Evolutionary conservation across 495 filamentous ascomycete genomes (phyloP), one percentile per base, ranked within the genome.

Genomic region (Penicillium coprophilum): DNA sequence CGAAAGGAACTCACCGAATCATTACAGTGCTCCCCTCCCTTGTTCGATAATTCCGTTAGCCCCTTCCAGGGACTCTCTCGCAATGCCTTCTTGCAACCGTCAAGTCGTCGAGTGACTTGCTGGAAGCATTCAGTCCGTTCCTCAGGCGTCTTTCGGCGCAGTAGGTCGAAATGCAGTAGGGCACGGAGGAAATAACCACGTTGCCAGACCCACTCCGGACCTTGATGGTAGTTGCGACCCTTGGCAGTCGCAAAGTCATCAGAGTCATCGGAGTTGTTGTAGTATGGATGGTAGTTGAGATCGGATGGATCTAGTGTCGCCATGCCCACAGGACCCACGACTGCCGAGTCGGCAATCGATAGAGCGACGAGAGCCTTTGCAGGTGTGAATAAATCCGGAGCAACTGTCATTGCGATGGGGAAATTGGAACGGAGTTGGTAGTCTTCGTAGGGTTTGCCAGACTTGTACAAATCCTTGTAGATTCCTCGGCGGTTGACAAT

Each of bases 191-290:
- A 97, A 79, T 89, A 99, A 8, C 95, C 95, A 4, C 89, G 90
- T 2, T 92, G 95, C 95, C 95, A 99, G n/a, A 96, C 77, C 95
- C 95, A 99, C 71, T 99, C 95, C 0, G 95, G 95, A 2, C 95
- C 95, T 71, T 97, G 94, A 68, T 99, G 95, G 70, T 99, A 99
- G 67, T 96, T 97, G 17, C 95, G 80, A 13, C 95, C 95, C 64
- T 97, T 97, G 53, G 87, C 84, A 0, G 91, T 97, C 1, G 87
- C 81, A 65, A 96, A 97, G 67, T 96, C 89, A 34, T 80, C 83
- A 11, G 84, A 90, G 71, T 99, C 95, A 67, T 97, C 92, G 41
- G 87, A 88, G 74, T 99, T 99, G 75, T 84, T 85, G 76, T 99
- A 99, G 76, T 92, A 87, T 0, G 91, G 91, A 7, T 88, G 86